A percentile compares a stretch with the other conserved stretches of the same genome.
phyloP scores from a whole-genome alignment of 2,329 filamentous ascomycete species.

The Annulohypoxylon truncatum region DNA sequence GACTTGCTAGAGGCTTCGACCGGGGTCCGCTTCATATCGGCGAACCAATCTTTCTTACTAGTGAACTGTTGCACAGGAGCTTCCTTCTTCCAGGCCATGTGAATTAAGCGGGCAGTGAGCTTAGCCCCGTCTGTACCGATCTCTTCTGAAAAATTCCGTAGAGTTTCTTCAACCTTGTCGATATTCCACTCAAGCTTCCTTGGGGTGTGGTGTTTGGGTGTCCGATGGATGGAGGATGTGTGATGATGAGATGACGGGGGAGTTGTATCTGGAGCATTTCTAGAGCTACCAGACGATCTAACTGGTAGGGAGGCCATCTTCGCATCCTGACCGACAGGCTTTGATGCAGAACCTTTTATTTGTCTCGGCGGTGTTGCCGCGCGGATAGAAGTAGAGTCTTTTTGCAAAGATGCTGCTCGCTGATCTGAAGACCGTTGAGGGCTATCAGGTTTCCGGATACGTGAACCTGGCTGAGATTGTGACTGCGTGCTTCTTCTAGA shows the following conservation, averaged over 20 bases:
- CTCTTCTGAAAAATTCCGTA: conserved; percentile 56
- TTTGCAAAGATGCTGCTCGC: conserved; percentile 27
- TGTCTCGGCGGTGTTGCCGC: conserved; percentile 39
- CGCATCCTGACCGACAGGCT: conserved; percentile 36
- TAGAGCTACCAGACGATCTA: conserved; percentile 33
- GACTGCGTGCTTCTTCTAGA: conserved; percentile 23
- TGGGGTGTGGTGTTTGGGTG: conserved; percentile 50
- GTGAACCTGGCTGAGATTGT: conserved; percentile 38
- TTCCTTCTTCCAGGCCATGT: conserved; percentile 58
- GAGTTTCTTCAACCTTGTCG: conserved; percentile 55
- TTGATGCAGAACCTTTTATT: conserved; percentile 36
- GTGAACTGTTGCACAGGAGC: conserved; percentile 55
- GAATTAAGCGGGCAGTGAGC: conserved; percentile 57
- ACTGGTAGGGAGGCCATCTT: conserved; percentile 31
- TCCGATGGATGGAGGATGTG: conserved; percentile 42
- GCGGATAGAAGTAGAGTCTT: conserved; percentile 32
- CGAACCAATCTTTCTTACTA: conserved; percentile 61
- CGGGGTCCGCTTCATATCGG: conserved; percentile 54
- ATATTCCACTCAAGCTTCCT: conserved; percentile 56
- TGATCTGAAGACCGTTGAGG: conserved; percentile 32
- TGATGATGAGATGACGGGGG: conserved; percentile 38
- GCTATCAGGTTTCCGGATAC: conserved; percentile 39
- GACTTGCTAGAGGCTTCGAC: conserved; percentile 47
- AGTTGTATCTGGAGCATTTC: conserved; percentile 32
- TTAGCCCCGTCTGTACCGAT: conserved; percentile 60